Evolutionary conservation across 2,329 filamentous ascomycete species (phyloP), one percentile per base, ranked within the genome.

Genomic region (Nemania sp.): DNA sequence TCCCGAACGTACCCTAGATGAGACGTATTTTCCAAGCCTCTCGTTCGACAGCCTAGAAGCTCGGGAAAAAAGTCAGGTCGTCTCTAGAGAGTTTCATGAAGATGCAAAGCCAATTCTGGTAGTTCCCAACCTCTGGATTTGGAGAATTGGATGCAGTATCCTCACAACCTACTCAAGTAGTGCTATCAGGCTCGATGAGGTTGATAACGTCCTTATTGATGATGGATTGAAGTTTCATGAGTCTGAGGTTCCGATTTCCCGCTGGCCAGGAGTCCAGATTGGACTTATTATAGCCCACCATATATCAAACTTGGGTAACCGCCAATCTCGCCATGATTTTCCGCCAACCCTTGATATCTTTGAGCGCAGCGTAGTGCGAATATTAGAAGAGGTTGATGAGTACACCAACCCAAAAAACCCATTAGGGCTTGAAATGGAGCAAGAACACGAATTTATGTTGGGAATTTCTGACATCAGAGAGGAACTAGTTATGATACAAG

Each of bases 1-100:
- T 41, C 38, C 38, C 38, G n/a, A n/a, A n/a, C 66, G 24, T n/a
- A 68, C 66, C 24, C 43, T 68, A 45, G 66, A 68, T 32, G 66
- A 68, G 20, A 7, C 35, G 11, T 68, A 68, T 54, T 68, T 57
- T 27, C 62, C 66, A 0, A 57, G 49, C 11, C 62, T 68, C 18
- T 20, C 56, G 5, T 2, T 8, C 13, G 20, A 51, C 1, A 22
- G 1, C 2, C 56, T 65, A 3, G 35, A 52, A 1, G 1, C 10
- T 52, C 62, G 62, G 26, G 55, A 68, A 20, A 2, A 53, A 1
- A 35, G 13, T 6, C 66, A 68, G 53, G 62, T 68, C 1, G 56
- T 68, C 38, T 59, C 56, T 35, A 62, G 29, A 49, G 47, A 67
- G 22, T 22, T 20, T n/a, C 24, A n/a, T 0, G 11, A 11, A 13